Evolutionary conservation across 345 rosid species (phyloP).

Genomic region (Gossypium herbaceum): DNA sequence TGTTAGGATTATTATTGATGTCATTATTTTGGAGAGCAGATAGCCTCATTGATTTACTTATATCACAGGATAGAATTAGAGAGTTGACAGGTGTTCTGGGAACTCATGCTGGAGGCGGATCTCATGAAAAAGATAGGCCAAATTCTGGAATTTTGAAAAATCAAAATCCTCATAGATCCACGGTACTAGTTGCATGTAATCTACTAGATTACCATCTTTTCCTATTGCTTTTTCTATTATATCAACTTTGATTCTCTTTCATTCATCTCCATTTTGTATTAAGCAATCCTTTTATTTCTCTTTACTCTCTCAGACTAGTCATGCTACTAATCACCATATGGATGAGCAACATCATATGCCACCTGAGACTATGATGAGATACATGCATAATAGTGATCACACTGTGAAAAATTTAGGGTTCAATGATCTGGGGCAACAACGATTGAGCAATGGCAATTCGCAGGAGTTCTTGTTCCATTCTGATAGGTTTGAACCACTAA

Average conservation of each 20-base stretch:
- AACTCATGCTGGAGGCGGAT: conserved; percentile 34
- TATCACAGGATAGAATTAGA: conserved; percentile 66
- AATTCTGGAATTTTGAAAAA: conserved; percentile 24
- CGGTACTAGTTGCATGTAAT: conserved; percentile 42
- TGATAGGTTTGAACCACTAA: conserved; percentile 31
- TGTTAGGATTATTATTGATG: not conserved
- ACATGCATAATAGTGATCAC: conserved; percentile 20
- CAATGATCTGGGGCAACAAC: conserved; percentile 25
- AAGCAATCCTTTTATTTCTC: not conserved
- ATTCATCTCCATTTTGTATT: not conserved
- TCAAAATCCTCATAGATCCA: conserved; percentile 40
- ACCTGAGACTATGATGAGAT: conserved; percentile 24
- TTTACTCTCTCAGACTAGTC: conserved; percentile 29
- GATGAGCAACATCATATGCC: conserved; percentile 26
- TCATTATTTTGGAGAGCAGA: not conserved
- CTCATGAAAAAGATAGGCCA: conserved; percentile 29
- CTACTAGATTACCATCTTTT: conserved; percentile 22
- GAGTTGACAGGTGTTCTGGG: conserved; percentile 40
- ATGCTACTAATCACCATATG: conserved; percentile 25
- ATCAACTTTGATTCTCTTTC: not conserved
- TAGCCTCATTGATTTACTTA: conserved; percentile 2
- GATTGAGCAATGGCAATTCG: conserved; percentile 18
- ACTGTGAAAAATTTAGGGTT: conserved; percentile 18
- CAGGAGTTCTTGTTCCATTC: conserved; percentile 27
- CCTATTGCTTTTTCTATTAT: conserved; percentile 8